Base-by-base conservation (phyloP, 2,329 filamentous ascomycete genomes). In the Westerdykella aurantiaca region DNA sequence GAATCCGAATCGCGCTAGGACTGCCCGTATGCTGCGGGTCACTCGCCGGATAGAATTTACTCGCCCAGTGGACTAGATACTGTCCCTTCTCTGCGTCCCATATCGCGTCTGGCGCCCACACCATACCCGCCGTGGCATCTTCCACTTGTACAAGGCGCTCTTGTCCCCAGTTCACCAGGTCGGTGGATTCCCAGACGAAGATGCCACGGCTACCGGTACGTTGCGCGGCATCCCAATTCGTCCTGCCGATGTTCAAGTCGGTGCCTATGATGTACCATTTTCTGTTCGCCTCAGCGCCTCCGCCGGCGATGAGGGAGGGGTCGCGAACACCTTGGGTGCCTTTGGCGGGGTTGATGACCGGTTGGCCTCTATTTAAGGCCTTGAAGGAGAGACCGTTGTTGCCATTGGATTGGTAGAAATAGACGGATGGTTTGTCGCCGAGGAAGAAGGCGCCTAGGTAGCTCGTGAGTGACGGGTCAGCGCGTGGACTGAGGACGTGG, bases 251-350 rank as follows among this genome's bases (percentile, higher is more conserved):
- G 44, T 80, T 60, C 10, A 80, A 57, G 51, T 80, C 76, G 0
- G 75, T 79, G 1, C 75, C 75, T 38, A 79, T 68, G 38, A 79
- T 76, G 47, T 76, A 79, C 74, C 75, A 78, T 58, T 77, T 78
- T 51, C 66, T 68, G 0, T 71, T 72, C 0, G 67, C 70, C 25
- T 78, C 72, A 2, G 45, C 48, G 2, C 74, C 74, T 2, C 70
- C 72, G 1, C 73, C 73, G 7, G 66, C 53, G 14, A 79, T 69
- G 17, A 79, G 69, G 4, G 70, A 70, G 1, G 76, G 75, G 41
- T 79, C 77, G 9, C 77, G 67, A 2, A 79, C 74, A 14, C 76
- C 77, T 0, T 68, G 65, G 0, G 76, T 79, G 11, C 76, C 76
- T 43, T 71, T 67, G 0, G 71, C 77, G 1, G 76, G 74, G 31